A percentile compares a stretch with the other conserved stretches of the same genome.
phyloP scores from a whole-genome alignment of 208 protist genomes.

The Leishmania martiniquensis region DNA sequence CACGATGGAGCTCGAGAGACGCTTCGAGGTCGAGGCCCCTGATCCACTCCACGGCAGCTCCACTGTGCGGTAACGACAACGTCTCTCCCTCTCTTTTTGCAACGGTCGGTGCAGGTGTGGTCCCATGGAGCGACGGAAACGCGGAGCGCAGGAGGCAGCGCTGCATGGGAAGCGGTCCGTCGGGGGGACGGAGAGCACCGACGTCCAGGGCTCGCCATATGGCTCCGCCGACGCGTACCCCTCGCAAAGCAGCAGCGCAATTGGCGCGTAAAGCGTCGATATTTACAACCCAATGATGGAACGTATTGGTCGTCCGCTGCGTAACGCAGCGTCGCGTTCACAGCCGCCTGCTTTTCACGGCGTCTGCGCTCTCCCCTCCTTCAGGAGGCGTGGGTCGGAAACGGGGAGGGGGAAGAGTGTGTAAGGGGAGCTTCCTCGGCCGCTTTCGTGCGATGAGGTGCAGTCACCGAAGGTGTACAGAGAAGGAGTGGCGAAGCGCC shows the following conservation, averaged over 20 bases:
- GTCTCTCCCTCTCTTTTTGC: not conserved
- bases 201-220: not conserved
- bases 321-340: not conserved
- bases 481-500: slow-evolving; percentile 13
- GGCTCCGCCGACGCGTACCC: not conserved
- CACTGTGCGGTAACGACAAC: not conserved
- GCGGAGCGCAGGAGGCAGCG: not conserved
- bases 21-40: not conserved
- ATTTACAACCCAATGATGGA: not conserved
- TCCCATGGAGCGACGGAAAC: not conserved
- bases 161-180: not conserved
- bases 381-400: not conserved
- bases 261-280: not conserved
- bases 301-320: not conserved
- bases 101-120: not conserved
- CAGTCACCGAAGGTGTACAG: not conserved
- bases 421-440: not conserved
- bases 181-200: not conserved
- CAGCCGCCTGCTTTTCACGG: not conserved
- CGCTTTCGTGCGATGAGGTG: not conserved
- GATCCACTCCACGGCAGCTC: not conserved
- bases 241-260: not conserved
- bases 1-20: not conserved
- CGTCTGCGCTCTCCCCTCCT: not conserved
- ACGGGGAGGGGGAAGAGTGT: not conserved